Conservation (phyloP, 805 yeast species). For the Ogataea corticis region DNA sequence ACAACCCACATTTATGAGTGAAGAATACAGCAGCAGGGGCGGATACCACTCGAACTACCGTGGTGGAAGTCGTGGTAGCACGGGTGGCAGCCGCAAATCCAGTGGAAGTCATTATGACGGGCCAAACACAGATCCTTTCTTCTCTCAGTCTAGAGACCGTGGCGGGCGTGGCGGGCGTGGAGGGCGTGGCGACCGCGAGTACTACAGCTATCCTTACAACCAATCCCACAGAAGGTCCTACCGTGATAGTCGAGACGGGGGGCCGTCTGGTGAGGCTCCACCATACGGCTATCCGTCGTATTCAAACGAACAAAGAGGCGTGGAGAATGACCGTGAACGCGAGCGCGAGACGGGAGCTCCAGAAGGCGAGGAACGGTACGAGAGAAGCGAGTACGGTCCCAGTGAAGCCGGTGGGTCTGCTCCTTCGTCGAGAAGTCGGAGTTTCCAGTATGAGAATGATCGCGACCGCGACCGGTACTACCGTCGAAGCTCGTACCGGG, state of each 20-base stretch:
- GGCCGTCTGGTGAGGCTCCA: neutral
- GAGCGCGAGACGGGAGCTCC: neutral
- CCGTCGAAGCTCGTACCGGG: conserved; percentile 10
- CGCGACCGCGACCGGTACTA: neutral
- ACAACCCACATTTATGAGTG: conserved; percentile 1
- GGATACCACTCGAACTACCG: conserved; percentile 6
- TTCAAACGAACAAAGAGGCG: neutral
- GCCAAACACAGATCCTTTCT: conserved; percentile 9
- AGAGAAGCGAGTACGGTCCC: neutral
- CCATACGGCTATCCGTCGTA: conserved; percentile 5
- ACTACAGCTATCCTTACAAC: conserved; percentile 4
- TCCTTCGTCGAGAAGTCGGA: conserved; percentile 3
- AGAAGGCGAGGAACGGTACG: neutral
- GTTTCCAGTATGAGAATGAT: conserved; percentile 5
- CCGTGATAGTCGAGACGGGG: conserved; percentile 4
- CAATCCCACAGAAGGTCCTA: conserved; percentile 12
- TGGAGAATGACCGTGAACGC: no score
- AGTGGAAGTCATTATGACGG: conserved; percentile 1
- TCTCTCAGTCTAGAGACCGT: conserved; percentile 11
- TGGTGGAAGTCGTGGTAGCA: conserved; percentile 3
- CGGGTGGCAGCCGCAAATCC: conserved; percentile 6
- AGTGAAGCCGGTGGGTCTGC: conserved; percentile 1
- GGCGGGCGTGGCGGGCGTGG: conserved; percentile 10
- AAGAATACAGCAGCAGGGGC: conserved; percentile 3
- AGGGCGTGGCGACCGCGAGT: conserved; percentile 1